Percentiles rank a stretch among this genome's conserved stretches.
These are phyloP conservation scores for Linum lewisii DNA, from an alignment of 345 rosid genomes.

Conservation along the genomic window DNA sequence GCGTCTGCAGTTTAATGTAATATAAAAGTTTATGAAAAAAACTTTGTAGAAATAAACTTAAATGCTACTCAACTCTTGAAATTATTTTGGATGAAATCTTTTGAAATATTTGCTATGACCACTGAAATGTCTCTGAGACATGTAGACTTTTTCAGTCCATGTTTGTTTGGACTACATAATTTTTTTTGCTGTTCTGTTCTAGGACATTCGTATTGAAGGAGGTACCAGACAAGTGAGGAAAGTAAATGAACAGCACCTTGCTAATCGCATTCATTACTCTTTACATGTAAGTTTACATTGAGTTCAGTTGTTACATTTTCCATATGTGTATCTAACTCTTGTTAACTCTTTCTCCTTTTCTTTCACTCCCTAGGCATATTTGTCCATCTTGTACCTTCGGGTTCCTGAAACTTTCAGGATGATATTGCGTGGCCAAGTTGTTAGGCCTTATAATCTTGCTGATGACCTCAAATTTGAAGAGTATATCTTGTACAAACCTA, in stretches of 20 bases:
- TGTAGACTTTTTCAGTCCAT: no score
- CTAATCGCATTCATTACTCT: conserved; percentile 8
- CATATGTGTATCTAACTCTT: background rate
- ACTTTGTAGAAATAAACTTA: no score
- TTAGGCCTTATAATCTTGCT: conserved; percentile 77
- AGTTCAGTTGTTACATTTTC: background rate
- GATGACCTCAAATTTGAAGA: conserved; percentile 73
- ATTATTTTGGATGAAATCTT: no score
- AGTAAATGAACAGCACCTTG: conserved; percentile 3
- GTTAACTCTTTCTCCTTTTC: background rate
- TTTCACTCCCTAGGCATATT: conserved; percentile 43
- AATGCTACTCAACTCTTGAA: no score
- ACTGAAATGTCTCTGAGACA: no score
- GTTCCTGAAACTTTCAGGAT: conserved; percentile 63
- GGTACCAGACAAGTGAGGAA: conserved; percentile 1
- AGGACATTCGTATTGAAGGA: background rate
- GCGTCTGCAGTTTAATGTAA: no score
- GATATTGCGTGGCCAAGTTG: conserved; percentile 57
- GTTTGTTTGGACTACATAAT: no score
- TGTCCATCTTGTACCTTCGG: conserved; percentile 78
- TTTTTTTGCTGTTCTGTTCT: background rate
- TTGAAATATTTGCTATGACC: no score
- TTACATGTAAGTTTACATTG: conserved; percentile 4
- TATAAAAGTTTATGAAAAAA: no score
- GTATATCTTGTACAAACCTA: conserved; percentile 85